Evolutionary conservation across 768 basidiomycete genomes (phyloP).

Genomic region (Cystofilobasidium bisporidii): DNA sequence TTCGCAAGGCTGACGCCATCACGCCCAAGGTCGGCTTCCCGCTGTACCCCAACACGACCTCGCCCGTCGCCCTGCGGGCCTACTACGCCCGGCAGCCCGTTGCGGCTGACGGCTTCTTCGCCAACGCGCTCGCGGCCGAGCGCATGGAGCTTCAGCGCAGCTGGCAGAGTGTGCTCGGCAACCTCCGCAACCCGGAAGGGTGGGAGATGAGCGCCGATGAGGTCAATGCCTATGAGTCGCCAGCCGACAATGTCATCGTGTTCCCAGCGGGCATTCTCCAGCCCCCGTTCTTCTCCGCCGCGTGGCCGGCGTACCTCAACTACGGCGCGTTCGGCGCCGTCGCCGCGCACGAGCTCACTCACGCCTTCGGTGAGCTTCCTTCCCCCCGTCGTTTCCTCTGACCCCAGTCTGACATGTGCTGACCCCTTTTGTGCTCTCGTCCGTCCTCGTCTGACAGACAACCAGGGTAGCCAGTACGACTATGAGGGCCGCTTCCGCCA

Average conservation of each 20-base stretch:
- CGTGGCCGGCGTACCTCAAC: slow-evolving; percentile 79
- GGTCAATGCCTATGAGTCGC: slow-evolving; percentile 71
- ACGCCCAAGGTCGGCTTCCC: slow-evolving; percentile 92
- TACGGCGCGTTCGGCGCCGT: slow-evolving; percentile 91
- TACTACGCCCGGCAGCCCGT: slow-evolving; percentile 66
- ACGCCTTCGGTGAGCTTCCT: slow-evolving; percentile 43
- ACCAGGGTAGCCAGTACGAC: slow-evolving; percentile 80
- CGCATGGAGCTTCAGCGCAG: background rate
- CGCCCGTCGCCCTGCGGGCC: slow-evolving; percentile 55
- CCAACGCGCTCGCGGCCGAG: slow-evolving; percentile 60
- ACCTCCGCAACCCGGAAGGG: slow-evolving; percentile 54
- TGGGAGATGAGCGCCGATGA: slow-evolving; percentile 66
- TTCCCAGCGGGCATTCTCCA: slow-evolving; percentile 95
- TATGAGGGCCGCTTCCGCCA: slow-evolving; percentile 74
- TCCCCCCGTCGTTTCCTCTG: background rate
- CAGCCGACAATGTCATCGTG: slow-evolving; percentile 84
- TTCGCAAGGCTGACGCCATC: slow-evolving; percentile 74
- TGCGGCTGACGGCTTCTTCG: slow-evolving; percentile 64
- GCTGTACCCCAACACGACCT: slow-evolving; percentile 66
- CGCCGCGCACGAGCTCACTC: slow-evolving; percentile 63
- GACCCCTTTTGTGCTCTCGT: background rate
- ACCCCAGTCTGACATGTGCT: background rate
- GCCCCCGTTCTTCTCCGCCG: slow-evolving; percentile 75
- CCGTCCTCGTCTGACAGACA: slow-evolving; percentile 69
- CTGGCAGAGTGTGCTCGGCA: slow-evolving; percentile 47